These are phyloP conservation scores for Trypanosoma mega DNA, from an alignment of 208 protist species.

Conservation along the genomic window DNA sequence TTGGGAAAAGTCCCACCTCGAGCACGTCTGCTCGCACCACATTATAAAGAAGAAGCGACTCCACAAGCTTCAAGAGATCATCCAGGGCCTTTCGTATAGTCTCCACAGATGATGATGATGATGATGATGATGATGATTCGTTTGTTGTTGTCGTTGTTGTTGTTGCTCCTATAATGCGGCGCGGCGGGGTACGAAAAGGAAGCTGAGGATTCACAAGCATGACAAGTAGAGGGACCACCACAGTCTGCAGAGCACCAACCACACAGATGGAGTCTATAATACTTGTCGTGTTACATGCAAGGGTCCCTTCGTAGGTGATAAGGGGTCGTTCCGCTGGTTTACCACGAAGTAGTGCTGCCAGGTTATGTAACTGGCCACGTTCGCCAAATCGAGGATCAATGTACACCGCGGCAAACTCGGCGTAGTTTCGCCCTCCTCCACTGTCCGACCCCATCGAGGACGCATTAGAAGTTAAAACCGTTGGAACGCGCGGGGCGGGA, in stretches of 20 bases:
- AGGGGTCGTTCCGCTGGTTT: conserved; percentile 44
- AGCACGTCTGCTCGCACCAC: conserved; percentile 64
- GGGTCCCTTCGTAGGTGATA: conserved; percentile 69
- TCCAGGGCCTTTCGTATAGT: conserved; percentile 34
- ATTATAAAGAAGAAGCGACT: conserved; percentile 47
- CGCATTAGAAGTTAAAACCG: too few relatives aligned
- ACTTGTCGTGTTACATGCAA: conserved; percentile 57
- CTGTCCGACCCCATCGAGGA: too few relatives aligned
- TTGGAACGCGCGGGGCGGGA: neutral
- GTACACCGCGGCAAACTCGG: conserved; percentile 50
- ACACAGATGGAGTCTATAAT: conserved; percentile 78
- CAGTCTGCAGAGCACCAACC: conserved; percentile 62
- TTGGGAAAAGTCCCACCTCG: conserved; percentile 61
- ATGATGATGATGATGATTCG: neutral
- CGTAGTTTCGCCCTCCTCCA: conserved; percentile 39
- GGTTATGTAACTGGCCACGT: conserved; percentile 72
- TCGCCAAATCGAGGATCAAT: conserved; percentile 81
- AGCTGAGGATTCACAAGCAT: conserved; percentile 66
- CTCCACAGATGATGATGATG: conserved; percentile 5
- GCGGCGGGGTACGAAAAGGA: conserved; percentile 39
- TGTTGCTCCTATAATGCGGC: neutral
- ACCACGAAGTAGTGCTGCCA: conserved; percentile 61
- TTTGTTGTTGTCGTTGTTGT: neutral
- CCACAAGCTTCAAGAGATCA: conserved; percentile 59
- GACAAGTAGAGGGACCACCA: conserved; percentile 68